phyloP scores from a whole-genome alignment of 2,329 filamentous ascomycete genomes.

The Westerdykella aurantiaca region DNA sequence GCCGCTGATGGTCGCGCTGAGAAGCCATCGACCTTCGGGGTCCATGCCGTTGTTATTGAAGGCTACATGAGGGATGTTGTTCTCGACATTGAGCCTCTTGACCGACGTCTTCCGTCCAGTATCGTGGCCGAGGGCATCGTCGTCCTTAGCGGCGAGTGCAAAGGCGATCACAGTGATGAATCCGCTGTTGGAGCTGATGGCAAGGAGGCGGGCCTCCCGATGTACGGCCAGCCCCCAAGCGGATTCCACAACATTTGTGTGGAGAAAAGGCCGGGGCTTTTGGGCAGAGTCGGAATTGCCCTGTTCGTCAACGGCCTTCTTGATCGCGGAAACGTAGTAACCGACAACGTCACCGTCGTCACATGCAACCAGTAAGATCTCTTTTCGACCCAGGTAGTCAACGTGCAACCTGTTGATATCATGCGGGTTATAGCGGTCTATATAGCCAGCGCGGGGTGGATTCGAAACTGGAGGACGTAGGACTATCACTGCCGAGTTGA shows the following conservation, averaged over 20 bases:
- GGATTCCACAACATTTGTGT: constrained; percentile 67
- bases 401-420: constrained; percentile 43
- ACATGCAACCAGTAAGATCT: constrained; percentile 49
- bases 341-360: constrained; percentile 52
- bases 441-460: constrained; percentile 8
- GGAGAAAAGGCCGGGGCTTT: constrained; percentile 55
- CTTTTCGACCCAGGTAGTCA: constrained; percentile 42
- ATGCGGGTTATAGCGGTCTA: constrained; percentile 38
- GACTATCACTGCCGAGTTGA: constrained; percentile 18
- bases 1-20: constrained; percentile 53
- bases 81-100: constrained; percentile 6
- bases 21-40: constrained; percentile 50
- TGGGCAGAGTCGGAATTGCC: constrained; percentile 13
- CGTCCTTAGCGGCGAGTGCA: constrained; percentile 41
- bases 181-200: constrained; percentile 71
- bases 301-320: constrained; percentile 16
- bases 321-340: constrained; percentile 32
- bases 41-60: constrained; percentile 57
- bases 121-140: background rate
- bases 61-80: constrained; percentile 54
- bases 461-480: constrained; percentile 36
- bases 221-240: constrained; percentile 91
- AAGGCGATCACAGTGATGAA: constrained; percentile 56
- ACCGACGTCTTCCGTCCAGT: background rate
- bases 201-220: constrained; percentile 72